Base-by-base conservation (phyloP, 495 filamentous ascomycete genomes). In the Penicillium cataractarum region DNA sequence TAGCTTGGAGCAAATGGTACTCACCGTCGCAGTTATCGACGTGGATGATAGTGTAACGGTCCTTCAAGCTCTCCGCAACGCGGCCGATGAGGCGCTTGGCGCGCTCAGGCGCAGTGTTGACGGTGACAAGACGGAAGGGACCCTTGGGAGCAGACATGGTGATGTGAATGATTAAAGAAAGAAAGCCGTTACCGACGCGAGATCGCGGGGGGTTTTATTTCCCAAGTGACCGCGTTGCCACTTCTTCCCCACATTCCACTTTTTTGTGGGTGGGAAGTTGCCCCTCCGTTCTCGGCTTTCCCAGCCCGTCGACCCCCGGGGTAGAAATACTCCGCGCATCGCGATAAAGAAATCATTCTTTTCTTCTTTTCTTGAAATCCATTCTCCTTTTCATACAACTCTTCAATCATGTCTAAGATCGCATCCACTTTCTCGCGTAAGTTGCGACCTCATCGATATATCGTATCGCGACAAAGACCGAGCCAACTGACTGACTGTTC, bases 41-140 rank as follows among this genome's bases (percentile, higher is more conserved):
- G 70, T 90, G 80, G 56, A 80, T 71, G 65, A 90, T 86, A 15
- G 73, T 83, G 71, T 88, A 89, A 27, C 75, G 75, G 54, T 87
- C 84, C 66, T 85, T 86, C 48, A 89, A 65, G 13, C 74, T 78
- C 52, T 89, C 84, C 27, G 82, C 79, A 7, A 89, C 70, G 4
- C 81, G 79, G 19, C 86, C 87, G 68, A 89, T 84, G 39, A 90
- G 73, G 10, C 76, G 72, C 70, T 85, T 83, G 39, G 88, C 88
- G 32, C 88, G 82, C 61, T 88, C 87, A 9, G 88, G 88, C 1
- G 81, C 87, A 49, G 83, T 90, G 78, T 90, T 90, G 65, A 90
- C 87, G 12, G 87, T 89, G 50, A 88, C 82, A 22, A 90, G 82
- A 55, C 73, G 82, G 73, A 80, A 90, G 19, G 85, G 84, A 35